Base-by-base conservation (phyloP, 2,329 filamentous ascomycete genomes). In the Meredithiella fracta region DNA sequence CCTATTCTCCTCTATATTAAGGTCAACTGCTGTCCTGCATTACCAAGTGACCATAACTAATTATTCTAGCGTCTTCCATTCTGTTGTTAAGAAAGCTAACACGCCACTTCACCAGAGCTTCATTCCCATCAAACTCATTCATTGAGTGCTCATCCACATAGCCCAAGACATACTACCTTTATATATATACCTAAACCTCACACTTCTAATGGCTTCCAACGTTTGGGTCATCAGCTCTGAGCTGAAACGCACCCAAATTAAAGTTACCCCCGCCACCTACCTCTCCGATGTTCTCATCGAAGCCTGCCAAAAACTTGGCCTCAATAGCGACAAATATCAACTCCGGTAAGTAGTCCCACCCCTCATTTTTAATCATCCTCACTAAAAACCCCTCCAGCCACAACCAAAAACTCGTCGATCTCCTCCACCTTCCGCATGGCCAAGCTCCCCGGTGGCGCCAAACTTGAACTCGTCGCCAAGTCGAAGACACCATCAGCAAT, bases 381-480 rank as follows among this genome's bases (percentile, higher is more conserved):
- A 31, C n/a, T 42, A 31, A 50, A 51, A 56, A 34, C 57, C 34
- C 31, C 1, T 9, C 17, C 57, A 89, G 85, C 64, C 74, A 90
- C 67, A 89, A 88, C 66, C 86, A 91, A 68, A 95, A 91, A 65
- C 75, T 80, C 34, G 73, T 98, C 58, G 89, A 96, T 64, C 77
- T 98, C 7, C 91, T 77, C 88, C 56, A 84, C 86, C 44, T 87
- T 90, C 66, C 83, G 91, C 51, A 80, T 91, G 26, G 85, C 89
- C 3, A 87, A 89, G 52, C 82, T 98, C 4, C 75, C 78, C 11
- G 79, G 86, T 38, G 92, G 92, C 60, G 91, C 92, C 58, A 94
- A 94, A 66, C 80, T 98, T 58, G 90, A 97, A 65, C 85, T 98
- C 52, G 84, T 96, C 22, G 82, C 87, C 65, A 82, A 85, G 58